A percentile compares a stretch with the other conserved stretches of the same genome.
phyloP scores from a whole-genome alignment of 495 filamentous ascomycete species.

The Penicillium antarcticum region DNA sequence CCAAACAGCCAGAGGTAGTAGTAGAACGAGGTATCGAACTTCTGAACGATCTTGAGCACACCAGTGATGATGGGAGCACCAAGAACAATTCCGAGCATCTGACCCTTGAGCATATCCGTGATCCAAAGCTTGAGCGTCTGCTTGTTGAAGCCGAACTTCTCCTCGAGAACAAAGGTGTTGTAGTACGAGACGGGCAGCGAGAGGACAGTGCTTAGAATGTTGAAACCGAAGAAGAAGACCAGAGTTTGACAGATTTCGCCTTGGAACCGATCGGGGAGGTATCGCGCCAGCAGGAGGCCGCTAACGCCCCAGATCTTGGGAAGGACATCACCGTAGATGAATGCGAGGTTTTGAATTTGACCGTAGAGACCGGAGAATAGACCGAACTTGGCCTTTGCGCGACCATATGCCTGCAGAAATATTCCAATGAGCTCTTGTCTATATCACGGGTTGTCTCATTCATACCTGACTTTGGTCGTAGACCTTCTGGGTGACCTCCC shows the following conservation, averaged over 20 bases:
- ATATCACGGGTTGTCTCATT: not conserved
- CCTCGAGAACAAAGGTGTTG: slow-evolving; percentile 90
- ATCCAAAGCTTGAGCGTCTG: slow-evolving; percentile 87
- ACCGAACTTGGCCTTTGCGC: slow-evolving; percentile 88
- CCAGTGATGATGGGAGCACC: slow-evolving; percentile 84
- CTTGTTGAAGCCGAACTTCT: slow-evolving; percentile 99
- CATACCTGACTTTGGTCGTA: slow-evolving; percentile 89
- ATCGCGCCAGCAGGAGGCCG: slow-evolving; percentile 67
- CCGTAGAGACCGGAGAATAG: slow-evolving; percentile 76
- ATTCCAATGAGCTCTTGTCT: slow-evolving; percentile 4
- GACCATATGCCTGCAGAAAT: slow-evolving; percentile 70
- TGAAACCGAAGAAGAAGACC: slow-evolving; percentile 86
- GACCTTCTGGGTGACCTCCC: slow-evolving; percentile 82
- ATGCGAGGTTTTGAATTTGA: slow-evolving; percentile 79
- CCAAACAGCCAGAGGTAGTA: slow-evolving; percentile 96
- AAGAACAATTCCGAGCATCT: slow-evolving; percentile 73
- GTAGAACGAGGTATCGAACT: slow-evolving; percentile 89
- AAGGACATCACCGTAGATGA: slow-evolving; percentile 87
- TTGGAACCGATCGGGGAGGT: slow-evolving; percentile 71
- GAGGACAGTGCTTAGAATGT: slow-evolving; percentile 70
- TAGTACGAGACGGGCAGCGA: slow-evolving; percentile 83
- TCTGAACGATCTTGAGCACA: slow-evolving; percentile 87
- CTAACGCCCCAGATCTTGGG: slow-evolving; percentile 85
- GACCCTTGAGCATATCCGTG: slow-evolving; percentile 87
- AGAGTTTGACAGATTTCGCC: slow-evolving; percentile 94